A percentile compares a stretch with the other conserved stretches of the same genome.
These are phyloP conservation scores for Tagetes erecta DNA, from an alignment of 129 eudicot genomes.

Conservation along the genomic window DNA sequence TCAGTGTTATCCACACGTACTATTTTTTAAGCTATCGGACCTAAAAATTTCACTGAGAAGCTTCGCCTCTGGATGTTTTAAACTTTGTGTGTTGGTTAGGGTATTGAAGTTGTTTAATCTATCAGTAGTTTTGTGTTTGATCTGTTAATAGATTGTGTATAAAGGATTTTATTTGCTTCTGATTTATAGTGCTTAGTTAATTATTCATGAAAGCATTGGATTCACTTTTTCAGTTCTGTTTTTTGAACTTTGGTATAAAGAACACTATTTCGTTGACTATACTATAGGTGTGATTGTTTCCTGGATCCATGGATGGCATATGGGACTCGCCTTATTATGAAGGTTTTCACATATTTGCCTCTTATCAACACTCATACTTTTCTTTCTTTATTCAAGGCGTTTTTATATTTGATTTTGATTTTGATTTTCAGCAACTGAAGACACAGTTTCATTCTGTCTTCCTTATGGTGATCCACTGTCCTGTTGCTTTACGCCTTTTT, in stretches of 20 bases:
- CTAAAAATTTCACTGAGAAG: no score
- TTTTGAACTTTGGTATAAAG: constrained; percentile 16
- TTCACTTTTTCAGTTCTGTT: neutral
- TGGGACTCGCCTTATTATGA: constrained; percentile 49
- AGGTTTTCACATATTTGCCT: constrained; percentile 35
- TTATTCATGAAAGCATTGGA: constrained; percentile 6
- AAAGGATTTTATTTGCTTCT: neutral
- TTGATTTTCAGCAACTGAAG: constrained; percentile 37
- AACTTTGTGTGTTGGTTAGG: constrained; percentile 8
- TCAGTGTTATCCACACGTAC: neutral
- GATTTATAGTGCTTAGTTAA: constrained; percentile 6
- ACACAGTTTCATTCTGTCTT: constrained; percentile 31
- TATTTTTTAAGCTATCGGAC: no score
- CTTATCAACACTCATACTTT: constrained; percentile 11
- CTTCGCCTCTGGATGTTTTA: neutral
- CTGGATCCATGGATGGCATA: constrained; percentile 47
- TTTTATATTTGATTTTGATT: constrained; percentile 4
- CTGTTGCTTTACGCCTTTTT: neutral
- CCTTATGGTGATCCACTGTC: constrained; percentile 44
- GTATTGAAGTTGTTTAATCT: neutral
- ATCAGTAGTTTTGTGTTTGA: constrained; percentile 2
- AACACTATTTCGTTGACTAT: constrained; percentile 5
- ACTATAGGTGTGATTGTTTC: constrained; percentile 20
- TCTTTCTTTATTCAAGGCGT: constrained; percentile 6
- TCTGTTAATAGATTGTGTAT: neutral